Conservation (phyloP, 1,139 yeast species). For the Hansenula lynferdii region DNA sequence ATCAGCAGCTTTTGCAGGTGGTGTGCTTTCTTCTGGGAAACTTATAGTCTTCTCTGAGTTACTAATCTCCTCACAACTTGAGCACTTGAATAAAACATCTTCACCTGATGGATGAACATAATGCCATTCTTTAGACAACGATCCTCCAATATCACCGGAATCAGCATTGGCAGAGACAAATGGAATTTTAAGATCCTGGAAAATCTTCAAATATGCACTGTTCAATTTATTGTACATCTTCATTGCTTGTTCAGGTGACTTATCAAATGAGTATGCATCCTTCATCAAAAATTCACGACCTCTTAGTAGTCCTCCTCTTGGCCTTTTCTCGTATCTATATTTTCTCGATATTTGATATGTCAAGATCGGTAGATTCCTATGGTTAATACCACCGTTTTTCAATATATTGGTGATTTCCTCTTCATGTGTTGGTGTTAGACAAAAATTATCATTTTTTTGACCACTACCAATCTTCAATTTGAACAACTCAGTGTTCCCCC, state of each 20-base stretch:
- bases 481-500: conserved; percentile 60
- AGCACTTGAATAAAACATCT: conserved; percentile 68
- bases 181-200: conserved; percentile 65
- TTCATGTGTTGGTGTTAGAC: conserved; percentile 89
- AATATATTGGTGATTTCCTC: conserved; percentile 82
- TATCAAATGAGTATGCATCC: conserved; percentile 89
- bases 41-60: conserved; percentile 71
- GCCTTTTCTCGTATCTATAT: conserved; percentile 84
- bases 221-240: conserved; percentile 58
- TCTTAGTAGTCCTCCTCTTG: conserved; percentile 84
- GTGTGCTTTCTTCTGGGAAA: conserved; percentile 33
- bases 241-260: conserved; percentile 48
- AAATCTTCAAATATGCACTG: conserved; percentile 59
- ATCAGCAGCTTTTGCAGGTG: conserved; percentile 27
- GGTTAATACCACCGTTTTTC: conserved; percentile 45
- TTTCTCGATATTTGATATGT: conserved; percentile 81
- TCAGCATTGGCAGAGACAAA: conserved; percentile 85
- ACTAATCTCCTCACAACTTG: conserved; percentile 55
- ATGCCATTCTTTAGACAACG: conserved; percentile 88
- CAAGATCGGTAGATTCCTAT: conserved; percentile 67
- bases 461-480: conserved; percentile 35
- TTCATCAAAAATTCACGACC: conserved; percentile 93
- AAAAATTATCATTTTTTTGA: conserved; percentile 48
- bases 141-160: conserved; percentile 92
- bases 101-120: conserved; percentile 71